Evolutionary conservation across 257 asterid species (phyloP), one percentile per base, ranked within the genome.

Genomic region (Paulownia fortunei): DNA sequence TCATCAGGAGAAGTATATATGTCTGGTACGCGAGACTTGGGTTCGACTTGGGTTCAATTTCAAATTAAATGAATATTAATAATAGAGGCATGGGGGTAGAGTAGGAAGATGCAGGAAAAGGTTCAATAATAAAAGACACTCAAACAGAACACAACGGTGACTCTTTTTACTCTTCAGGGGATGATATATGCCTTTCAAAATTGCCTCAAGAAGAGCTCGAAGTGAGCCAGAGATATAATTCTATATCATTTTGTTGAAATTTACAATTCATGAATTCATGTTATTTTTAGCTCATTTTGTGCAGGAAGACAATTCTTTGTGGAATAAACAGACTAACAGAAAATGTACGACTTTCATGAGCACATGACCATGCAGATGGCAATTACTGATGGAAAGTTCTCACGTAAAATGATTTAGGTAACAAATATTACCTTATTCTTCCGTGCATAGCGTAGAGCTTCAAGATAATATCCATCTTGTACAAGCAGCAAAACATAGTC

Each of bases 401-500:
- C 46, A 59, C 11, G 49, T 41, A 52, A 55, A 72, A 21, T 16
- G 32, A 18, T 64, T 32, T 34, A 30, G 51, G 72, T 30, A 37
- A 47, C 13, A 72, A 70, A 37, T 36, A 23, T 78, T 88, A 95
- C 99, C 94, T 95, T 87, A 72, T 86, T 76, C 88, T 89, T 95
- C 68, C 98, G 84, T 60, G 98, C 91, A 80, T 91, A 88, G 74
- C 97, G 97, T 52, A 95, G 88, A 81, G 98, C 99, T 83, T 95
- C 98, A 58, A 95, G 93, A 84, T 87, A 95, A 78, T 85, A 80
- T 69, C 98, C 96, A 78, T 95, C 98, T 90, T 93, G 97, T 79
- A 92, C 90, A 80, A 92, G 97, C 65, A 91, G 84, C 84, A 89
- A 27, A 55, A 93, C 91, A 86, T 91, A 93, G 78, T 93, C 98